Evolutionary conservation across 2,329 filamentous ascomycete genomes (phyloP), one percentile per base, ranked within the genome.

Genomic region (Proliferodiscus dingleyae): DNA sequence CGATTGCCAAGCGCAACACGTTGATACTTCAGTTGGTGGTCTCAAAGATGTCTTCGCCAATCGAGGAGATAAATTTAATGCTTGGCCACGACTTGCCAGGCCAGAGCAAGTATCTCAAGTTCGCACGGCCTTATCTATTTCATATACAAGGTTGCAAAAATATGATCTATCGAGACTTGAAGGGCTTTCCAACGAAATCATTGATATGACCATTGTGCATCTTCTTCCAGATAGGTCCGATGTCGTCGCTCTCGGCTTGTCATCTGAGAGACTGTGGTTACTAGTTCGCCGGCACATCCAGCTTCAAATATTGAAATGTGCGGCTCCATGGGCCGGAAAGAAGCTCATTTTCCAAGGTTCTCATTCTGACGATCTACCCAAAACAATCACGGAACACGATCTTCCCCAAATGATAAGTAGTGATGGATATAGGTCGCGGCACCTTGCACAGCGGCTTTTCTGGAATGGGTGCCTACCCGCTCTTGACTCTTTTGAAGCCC

Each of bases 301-400:
- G 30, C 29, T 11, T 5, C 28, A 22, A 10, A 9, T 48, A 36
- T 16, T 44, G 3, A 28, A 34, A 24, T 15, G 16, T 13, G 37
- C 46, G 2, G 36, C 40, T 5, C 46, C 46, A 10, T 48, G 46
- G 46, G 46, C 46, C 5, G 32, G 32, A 8, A 29, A 21, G 15
- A 37, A 28, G 19, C 22, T 48, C 7, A 15, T 36, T 24, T 37
- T 48, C 19, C 46, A 48, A 37, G 46, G 46, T 3, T 48, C 46
- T 9, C 44, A 44, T 22, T 37, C 36, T 4, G 32, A n/a, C 4
- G 19, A 41, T 16, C 26, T 44, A 3, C 46, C 23, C 6, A 3
- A 10, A 1, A 16, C 32, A 11, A 5, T 34, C 11, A 11, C 11
- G 18, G 32, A 15, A 7, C 10, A 34, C 19, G 32, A 18, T 15